Evolutionary conservation across 495 filamentous ascomycete genomes (phyloP).

Genomic region (Rusavskia elegans): DNA sequence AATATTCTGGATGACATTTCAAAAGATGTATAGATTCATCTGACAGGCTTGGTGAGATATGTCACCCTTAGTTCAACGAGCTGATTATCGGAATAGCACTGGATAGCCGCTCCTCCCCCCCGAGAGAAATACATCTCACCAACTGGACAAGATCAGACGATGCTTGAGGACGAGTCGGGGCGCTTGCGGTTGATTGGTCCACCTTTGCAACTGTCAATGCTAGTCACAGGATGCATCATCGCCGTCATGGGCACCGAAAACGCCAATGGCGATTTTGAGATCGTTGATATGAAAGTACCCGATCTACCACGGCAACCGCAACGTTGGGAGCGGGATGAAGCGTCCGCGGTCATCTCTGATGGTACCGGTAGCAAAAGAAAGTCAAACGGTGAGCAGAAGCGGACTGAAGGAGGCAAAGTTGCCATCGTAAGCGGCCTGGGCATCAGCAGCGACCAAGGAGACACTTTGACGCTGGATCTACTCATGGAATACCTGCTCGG

Average conservation of each 20-base stretch:
- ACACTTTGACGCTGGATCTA: conserved; percentile 57
- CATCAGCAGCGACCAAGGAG: conserved; percentile 58
- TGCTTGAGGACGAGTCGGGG: conserved; percentile 93
- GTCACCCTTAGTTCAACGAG: too few species aligned
- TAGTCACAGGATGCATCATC: conserved; percentile 84
- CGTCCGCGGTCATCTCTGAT: conserved; percentile 20
- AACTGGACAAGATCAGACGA: conserved; percentile 47
- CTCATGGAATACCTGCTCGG: conserved; percentile 79
- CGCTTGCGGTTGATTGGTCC: conserved; percentile 67
- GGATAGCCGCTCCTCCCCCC: conserved; percentile 70
- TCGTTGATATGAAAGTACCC: conserved; percentile 74
- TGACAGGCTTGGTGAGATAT: not conserved
- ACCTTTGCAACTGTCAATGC: conserved; percentile 41
- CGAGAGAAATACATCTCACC: conserved; percentile 55
- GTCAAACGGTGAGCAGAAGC: conserved; percentile 4
- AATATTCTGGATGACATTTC: conserved; percentile 92
- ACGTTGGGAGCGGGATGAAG: conserved; percentile 50
- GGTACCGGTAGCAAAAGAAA: conserved; percentile 25
- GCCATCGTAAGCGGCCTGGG: conserved; percentile 80
- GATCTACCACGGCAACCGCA: conserved; percentile 68
- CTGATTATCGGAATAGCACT: conserved; percentile 37
- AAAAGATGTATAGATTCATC: conserved; percentile 54
- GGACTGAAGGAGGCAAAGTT: conserved; percentile 35
- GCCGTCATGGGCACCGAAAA: conserved; percentile 91
- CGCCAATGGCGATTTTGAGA: conserved; percentile 77